Evolutionary conservation across 768 basidiomycete genomes (phyloP).

Genomic region (Amanita muscaria): DNA sequence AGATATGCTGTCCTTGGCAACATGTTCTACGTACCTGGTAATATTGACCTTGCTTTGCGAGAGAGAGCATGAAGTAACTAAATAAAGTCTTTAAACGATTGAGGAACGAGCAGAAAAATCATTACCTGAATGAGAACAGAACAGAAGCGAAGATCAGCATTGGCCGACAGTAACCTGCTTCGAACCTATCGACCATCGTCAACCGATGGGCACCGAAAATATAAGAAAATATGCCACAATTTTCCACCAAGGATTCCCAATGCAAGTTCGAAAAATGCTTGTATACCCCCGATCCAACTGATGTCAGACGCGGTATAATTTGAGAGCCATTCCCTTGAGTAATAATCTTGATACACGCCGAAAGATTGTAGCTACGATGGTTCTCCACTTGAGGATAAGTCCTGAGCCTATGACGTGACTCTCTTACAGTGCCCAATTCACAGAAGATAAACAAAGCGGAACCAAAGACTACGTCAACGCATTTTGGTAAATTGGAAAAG

Average conservation of each 20-base stretch:
- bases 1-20: background rate
- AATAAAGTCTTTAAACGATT: background rate
- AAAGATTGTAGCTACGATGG: slow-evolving; percentile 5
- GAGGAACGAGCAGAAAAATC: too few relatives aligned
- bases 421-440: background rate
- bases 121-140: slow-evolving; percentile 9
- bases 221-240: background rate
- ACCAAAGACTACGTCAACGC: background rate
- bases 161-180: slow-evolving; percentile 9
- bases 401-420: background rate
- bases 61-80: slow-evolving; percentile 8
- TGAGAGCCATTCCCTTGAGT: slow-evolving; percentile 2
- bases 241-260: slow-evolving; percentile 9
- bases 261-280: slow-evolving; percentile 10
- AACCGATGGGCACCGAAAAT: background rate
- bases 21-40: slow-evolving; percentile 4
- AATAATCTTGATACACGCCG: slow-evolving; percentile 10
- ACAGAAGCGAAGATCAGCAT: slow-evolving; percentile 6
- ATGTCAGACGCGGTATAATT: slow-evolving; percentile 10
- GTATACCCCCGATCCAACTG: slow-evolving; percentile 10
- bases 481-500: background rate
- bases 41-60: slow-evolving; percentile 7
- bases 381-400: background rate
- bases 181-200: slow-evolving; percentile 2
- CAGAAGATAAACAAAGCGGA: slow-evolving; percentile 5